phyloP scores from a whole-genome alignment of 73 alveolate genomes.

The Strombidium stylifer region DNA sequence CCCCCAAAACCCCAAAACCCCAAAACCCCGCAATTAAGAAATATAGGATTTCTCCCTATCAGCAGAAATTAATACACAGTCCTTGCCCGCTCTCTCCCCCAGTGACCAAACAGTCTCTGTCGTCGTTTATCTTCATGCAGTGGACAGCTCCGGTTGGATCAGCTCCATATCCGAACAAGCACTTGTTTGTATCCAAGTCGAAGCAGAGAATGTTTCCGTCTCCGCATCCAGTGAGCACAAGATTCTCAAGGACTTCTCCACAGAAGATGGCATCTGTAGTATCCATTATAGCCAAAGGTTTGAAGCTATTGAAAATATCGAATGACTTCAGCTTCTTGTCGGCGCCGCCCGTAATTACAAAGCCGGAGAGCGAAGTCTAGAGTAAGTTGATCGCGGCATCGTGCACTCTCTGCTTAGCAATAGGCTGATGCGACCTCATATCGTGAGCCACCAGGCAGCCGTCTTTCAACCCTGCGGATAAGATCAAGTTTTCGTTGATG shows the following conservation, averaged over 20 bases:
- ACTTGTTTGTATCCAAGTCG: conserved; percentile 87
- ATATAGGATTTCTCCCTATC: neutral
- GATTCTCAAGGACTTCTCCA: conserved; percentile 86
- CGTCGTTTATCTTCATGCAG: conserved; percentile 69
- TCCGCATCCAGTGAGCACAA: conserved; percentile 96
- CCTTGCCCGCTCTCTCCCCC: conserved; percentile 90
- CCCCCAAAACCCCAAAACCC: neutral
- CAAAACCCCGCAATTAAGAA: neutral
- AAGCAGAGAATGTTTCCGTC: conserved; percentile 96
- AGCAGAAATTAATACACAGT: conserved; percentile 40
- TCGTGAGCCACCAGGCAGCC: conserved; percentile 89
- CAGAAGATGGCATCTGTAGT: conserved; percentile 96
- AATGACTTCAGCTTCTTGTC: conserved; percentile 87
- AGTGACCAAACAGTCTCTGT: conserved; percentile 58
- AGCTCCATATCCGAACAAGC: conserved; percentile 95
- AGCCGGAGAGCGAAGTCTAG: conserved; percentile 55
- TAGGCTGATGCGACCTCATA: conserved; percentile 89
- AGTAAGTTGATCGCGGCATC: conserved; percentile 92
- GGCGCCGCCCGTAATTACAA: conserved; percentile 94
- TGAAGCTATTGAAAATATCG: conserved; percentile 84
- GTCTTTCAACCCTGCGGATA: conserved; percentile 93
- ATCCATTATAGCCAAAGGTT: conserved; percentile 82
- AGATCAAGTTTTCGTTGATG: conserved; percentile 73
- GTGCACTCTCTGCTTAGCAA: conserved; percentile 79
- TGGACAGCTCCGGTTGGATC: conserved; percentile 86